Evolutionary conservation across 2,329 filamentous ascomycete species (phyloP).

Genomic region (Sporothrix euskadiensis): DNA sequence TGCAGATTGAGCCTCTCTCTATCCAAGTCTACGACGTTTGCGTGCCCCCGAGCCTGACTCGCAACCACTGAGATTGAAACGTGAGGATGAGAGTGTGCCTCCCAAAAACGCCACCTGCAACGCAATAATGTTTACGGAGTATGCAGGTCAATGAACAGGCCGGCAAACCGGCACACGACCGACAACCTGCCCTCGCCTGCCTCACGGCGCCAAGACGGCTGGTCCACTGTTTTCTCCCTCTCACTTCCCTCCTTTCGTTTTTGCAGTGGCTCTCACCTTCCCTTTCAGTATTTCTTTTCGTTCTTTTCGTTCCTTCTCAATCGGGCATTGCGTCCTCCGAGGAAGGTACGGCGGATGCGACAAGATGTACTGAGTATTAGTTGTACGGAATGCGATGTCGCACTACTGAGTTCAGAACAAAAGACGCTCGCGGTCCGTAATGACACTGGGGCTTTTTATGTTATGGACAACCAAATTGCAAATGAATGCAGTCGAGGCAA

Average conservation of each 20-base stretch:
- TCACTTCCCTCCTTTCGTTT: background rate
- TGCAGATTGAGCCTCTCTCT: too few relatives aligned
- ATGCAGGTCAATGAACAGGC: background rate
- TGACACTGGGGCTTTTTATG: background rate
- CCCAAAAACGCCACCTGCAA: background rate
- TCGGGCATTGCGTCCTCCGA: background rate
- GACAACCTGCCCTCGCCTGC: background rate
- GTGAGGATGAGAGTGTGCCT: background rate
- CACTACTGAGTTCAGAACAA: too few relatives aligned
- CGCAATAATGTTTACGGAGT: background rate
- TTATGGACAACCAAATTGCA: background rate
- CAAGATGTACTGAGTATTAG: too few relatives aligned
- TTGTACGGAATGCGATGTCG: conserved; percentile 8
- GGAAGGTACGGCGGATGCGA: background rate
- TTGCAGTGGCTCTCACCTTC: background rate
- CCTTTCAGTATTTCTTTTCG: background rate
- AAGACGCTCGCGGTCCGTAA: background rate
- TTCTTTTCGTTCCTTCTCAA: conserved; percentile 4
- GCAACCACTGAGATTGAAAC: background rate
- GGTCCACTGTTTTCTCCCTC: background rate
- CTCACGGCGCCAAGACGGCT: conserved; percentile 13
- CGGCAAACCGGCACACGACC: conserved; percentile 12
- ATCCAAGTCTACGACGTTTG: too few relatives aligned
- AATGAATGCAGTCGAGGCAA: background rate
- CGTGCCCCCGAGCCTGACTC: background rate